Conservation (phyloP, 257 asterid genomes). For the Gentiana dahurica region DNA sequence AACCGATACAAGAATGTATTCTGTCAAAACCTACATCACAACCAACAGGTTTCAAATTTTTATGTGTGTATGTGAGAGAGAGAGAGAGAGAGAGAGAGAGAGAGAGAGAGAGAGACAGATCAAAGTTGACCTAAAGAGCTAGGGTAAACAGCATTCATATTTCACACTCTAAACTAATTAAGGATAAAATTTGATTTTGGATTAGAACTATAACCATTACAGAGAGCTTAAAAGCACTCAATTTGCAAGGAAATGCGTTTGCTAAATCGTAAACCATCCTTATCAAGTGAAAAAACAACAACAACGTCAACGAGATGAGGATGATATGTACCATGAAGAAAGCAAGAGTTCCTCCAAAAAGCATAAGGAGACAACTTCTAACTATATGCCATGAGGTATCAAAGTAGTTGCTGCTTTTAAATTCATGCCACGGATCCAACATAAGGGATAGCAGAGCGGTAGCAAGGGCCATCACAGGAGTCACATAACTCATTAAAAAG, state of each 20-base stretch:
- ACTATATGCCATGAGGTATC: constrained; percentile 71
- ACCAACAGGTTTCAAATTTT: constrained; percentile 1
- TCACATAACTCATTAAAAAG: constrained; percentile 89
- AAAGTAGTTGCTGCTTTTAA: constrained; percentile 54
- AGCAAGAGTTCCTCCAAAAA: constrained; percentile 96
- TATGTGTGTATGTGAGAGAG: no score
- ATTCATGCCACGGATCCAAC: constrained; percentile 93
- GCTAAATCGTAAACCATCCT: not conserved
- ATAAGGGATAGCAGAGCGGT: constrained; percentile 73
- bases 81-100: no score
- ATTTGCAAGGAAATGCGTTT: not conserved
- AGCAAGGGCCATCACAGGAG: constrained; percentile 93
- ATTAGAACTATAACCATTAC: not conserved
- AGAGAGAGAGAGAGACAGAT: not conserved
- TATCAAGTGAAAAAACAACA: not conserved
- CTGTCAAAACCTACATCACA: constrained; percentile 79
- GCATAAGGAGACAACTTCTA: constrained; percentile 85
- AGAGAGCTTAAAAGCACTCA: no score
- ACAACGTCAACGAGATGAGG: not conserved
- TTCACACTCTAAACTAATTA: not conserved
- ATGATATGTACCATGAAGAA: constrained; percentile 71
- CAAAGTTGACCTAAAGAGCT: not conserved
- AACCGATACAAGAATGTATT: constrained; percentile 78
- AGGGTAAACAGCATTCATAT: not conserved
- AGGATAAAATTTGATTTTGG: not conserved